A percentile compares a stretch with the other conserved stretches of the same genome.
Evolutionary conservation across 352 stramenopile species (phyloP).

Genomic region (Pythium aquatile): DNA sequence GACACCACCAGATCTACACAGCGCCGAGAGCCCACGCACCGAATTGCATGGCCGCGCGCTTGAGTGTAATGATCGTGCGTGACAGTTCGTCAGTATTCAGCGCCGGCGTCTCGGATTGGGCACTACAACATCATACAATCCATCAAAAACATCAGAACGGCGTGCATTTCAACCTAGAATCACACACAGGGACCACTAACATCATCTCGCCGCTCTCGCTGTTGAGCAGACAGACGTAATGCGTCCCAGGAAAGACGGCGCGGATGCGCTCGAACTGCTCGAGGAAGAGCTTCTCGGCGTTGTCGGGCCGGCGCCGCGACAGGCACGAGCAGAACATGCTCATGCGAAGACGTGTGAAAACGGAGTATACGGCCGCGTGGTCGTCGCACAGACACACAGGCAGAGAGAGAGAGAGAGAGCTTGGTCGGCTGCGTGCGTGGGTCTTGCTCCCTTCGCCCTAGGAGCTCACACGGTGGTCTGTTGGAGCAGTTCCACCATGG

Average conservation of each 20-base stretch:
- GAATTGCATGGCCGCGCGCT: constrained; percentile 77
- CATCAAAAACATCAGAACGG: neutral
- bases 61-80: constrained; percentile 76
- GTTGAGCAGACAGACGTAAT: constrained; percentile 81
- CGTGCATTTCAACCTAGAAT: neutral
- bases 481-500: neutral
- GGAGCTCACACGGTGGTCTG: neutral
- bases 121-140: constrained; percentile 27
- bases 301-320: constrained; percentile 58
- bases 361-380: no score
- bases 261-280: constrained; percentile 81
- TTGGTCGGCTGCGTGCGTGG: neutral
- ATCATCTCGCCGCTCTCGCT: constrained; percentile 77
- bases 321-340: constrained; percentile 72
- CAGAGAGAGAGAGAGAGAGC: neutral
- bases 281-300: constrained; percentile 50
- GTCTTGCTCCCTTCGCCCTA: neutral
- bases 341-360: constrained; percentile 27
- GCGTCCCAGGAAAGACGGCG: constrained; percentile 69
- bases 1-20: neutral
- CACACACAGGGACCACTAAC: constrained; percentile 33
- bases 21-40: constrained; percentile 36
- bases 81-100: constrained; percentile 78
- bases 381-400: neutral
- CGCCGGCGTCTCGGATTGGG: constrained; percentile 62